Evolutionary conservation across 257 asterid genomes (phyloP), one percentile per base, ranked within the genome.

Genomic region (Cinchona pubescens): DNA sequence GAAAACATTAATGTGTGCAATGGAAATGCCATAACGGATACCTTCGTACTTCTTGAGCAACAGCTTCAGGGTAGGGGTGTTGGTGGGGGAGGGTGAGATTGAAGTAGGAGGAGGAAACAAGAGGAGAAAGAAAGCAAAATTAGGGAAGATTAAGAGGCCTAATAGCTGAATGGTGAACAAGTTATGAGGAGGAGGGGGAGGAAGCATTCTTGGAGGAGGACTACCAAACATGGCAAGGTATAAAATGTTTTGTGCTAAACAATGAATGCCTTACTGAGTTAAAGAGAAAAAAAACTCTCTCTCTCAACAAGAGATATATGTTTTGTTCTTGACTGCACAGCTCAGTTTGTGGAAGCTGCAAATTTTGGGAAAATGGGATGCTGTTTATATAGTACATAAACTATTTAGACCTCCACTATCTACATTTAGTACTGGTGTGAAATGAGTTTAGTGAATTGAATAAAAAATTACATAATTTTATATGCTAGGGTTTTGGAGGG

Each of bases 31-130:
- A n/a, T n/a, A n/a, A n/a, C n/a, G n/a, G n/a, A n/a, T 88, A 92
- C 97, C 96, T 89, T 29, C 86, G 97, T 5, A 94, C 85, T 69
- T 94, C 85, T 43, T 82, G 89, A 81, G 72, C 97, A 68, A 92
- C 96, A 76, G 80, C 88, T 69, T 94, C 98, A 80, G 98, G 98
- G 86, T 86, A 38, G n/a, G 98, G 96, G 83, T 94, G 97, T 71
- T 94, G 98, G 84, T 89, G 89, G 38, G 93, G 88, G 63, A 94
- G 91, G 40, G 93, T 80, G 79, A 94, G 93, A 78, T 94, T 91
- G 78, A 83, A 80, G 67, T 91, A 38, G 66, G 81, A 67, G 75
- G 81, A 83, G 38, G 76, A 82, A 40, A 67, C 51, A 30, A 18
- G 62, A 3, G 71, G 76, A 2, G 38, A 61, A 34, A 72, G 10